Evolutionary conservation across 2,329 filamentous ascomycete species (phyloP), one percentile per base, ranked within the genome.

Genomic region (Phoma sp.): DNA sequence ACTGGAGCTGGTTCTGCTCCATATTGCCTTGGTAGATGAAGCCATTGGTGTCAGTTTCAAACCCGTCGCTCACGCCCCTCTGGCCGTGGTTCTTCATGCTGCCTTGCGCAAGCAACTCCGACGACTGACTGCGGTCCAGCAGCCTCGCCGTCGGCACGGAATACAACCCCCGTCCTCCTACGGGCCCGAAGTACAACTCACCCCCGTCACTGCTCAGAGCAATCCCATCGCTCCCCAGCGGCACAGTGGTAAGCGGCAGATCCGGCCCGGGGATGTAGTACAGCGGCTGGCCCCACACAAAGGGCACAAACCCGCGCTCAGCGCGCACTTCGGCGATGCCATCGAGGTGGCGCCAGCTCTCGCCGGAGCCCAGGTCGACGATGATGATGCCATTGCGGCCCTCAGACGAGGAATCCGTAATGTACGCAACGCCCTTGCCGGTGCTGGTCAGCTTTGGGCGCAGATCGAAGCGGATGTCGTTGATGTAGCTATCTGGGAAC

Each of bases 391-490:
- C 32, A 11, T 33, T 33, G 32, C 32, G 32, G 7, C 32, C 32
- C 13, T 33, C 32, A 5, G 32, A 8, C 7, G 32, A 33, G 10
- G 32, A 33, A n/a, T 33, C 32, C 7, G 80, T 83, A 61, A 83
- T 82, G 64, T 84, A 84, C 0, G 80, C 80, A 11, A 83, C 62
- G 14, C 81, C 81, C 25, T 77, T 59, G 3, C 80, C 79, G 2
- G 73, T 72, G 11, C 67, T 56, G 0, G 78, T 78, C 6, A 80
- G 30, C 14, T 66, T 63, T 2, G 76, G 46, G 11, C 76, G 75
- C n/a, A 83, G 72, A 58, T 84, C 81, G 66, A 84, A 80, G 44
- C 82, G 79, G 7, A 83, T 72, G 56, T 83, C 82, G 62, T 83
- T 83, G 32, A 82, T 75, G 57, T 84, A 84, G 13, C 75, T 79